Base-by-base conservation (phyloP, 2,329 filamentous ascomycete genomes). In the Eutypa lata region DNA sequence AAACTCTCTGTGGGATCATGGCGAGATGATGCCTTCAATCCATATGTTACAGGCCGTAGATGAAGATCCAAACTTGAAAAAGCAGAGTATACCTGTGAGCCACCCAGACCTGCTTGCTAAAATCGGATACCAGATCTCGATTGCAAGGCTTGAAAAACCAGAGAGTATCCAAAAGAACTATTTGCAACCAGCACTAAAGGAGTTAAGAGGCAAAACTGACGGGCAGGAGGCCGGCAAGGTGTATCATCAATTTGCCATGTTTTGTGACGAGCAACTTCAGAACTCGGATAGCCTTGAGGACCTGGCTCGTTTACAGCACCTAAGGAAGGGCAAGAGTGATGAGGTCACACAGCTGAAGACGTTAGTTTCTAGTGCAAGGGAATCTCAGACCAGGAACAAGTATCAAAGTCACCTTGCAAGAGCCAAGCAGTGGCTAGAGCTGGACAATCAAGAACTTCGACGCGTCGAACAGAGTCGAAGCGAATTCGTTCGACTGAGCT, bases 251-350 rank as follows among this genome's bases (percentile, higher is more conserved):
- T 97, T 97, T 69, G 94, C 95, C 24, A 82, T 86, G 49, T 99
- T 99, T 68, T 99, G 95, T 64, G 93, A 99, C 67, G 86, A 91
- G 64, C 94, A 99, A 68, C 77, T 99, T 10, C 89, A 96, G 63
- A 93, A 93, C 64, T 82, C 88, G 1, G 91, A 96, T 61, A 85
- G 87, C 33, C 74, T 92, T 1, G 91, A 96, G 68, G 94, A 99
- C 63, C 83, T 96, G 54, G 83, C 84, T 28, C 86, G 94, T 45
- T 81, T 97, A 42, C 83, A 89, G 65, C 90, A 85, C 61, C 77
- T 97, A 31, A 88, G 87, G 60, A 81, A 91, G 64, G 87, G 87
- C 55, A 96, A 96, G 68, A 81, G 84, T 58, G 85, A 89, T 53
- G 93, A 99, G 67, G 86, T 96, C 0, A 72, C 79, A 16, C 88